Evolutionary conservation across 2,329 filamentous ascomycete species (phyloP), one percentile per base, ranked within the genome.

Genomic region (Leptosphaerulina australis): DNA sequence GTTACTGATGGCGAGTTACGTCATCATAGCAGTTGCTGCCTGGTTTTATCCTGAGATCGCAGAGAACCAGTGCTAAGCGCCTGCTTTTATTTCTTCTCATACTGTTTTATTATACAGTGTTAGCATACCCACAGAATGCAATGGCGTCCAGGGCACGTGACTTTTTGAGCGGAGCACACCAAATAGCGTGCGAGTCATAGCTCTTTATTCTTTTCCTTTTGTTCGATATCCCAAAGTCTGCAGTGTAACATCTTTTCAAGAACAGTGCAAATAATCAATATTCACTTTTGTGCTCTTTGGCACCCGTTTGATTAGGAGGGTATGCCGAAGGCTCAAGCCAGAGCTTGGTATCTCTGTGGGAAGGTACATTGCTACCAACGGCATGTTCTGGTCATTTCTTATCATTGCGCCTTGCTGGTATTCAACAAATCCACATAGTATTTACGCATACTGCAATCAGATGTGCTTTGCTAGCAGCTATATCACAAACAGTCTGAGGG

Each of bases 21-120:
- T 85, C 44, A 85, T 86, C 61, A 86, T 86, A 56, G 81, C 83
- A 14, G 69, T 85, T 35, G 80, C 81, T 29, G 80, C 81, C 2
- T 85, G 80, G 79, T 84, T 74, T 55, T 74, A 75, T 49, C 72
- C 72, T 11, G 64, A 72, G 22, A 56, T 45, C 17, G 36, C 49
- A 10, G 40, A 38, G 36, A 38, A 39, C 31, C 36, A 45, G 31
- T 51, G 48, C 31, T 51, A 46, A 45, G 20, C 12, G 10, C 6
- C 35, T 12, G 28, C 18, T 4, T 2, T 40, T 10, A 2, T 22
- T 24, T 31, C 20, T 24, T 41, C 20, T 30, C 25, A 1, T 37
- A 5, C 4, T 40, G 22, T 43, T 7, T 21, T 5, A 28, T 20
- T n/a, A 12, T 29, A 20, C 15, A 2, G 11, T 37, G 3, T 25